Conservation (phyloP, 2,329 filamentous ascomycete genomes). For the Penicillium sp. region DNA sequence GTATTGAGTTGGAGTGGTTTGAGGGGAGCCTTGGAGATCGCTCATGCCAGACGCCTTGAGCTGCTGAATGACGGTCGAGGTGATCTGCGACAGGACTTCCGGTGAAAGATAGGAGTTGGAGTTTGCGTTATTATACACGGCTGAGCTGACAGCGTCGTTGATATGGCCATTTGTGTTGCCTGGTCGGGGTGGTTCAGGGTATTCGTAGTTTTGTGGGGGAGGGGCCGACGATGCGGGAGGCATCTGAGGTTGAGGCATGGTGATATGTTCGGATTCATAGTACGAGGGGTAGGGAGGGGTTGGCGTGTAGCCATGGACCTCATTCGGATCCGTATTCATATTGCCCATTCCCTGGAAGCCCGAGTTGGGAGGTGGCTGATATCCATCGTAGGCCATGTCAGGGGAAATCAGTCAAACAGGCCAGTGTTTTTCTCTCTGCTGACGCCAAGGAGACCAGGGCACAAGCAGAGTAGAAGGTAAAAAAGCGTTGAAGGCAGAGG, state of each 20-base stretch:
- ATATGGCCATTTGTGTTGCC: slow-evolving; percentile 41
- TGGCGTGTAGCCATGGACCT: slow-evolving; percentile 26
- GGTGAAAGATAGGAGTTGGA: slow-evolving; percentile 56
- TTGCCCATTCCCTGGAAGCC: slow-evolving; percentile 29
- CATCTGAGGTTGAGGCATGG: slow-evolving; percentile 39
- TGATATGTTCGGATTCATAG: slow-evolving; percentile 29
- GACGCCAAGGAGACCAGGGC: background rate
- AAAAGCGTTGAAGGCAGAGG: slow-evolving; percentile 12
- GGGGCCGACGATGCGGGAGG: slow-evolving; percentile 8
- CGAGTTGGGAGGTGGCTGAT: slow-evolving; percentile 31
- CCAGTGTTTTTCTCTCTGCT: background rate
- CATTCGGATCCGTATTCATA: slow-evolving; percentile 23
- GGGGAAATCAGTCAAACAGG: background rate
- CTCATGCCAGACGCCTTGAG: slow-evolving; percentile 50
- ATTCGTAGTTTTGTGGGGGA: background rate
- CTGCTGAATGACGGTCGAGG: slow-evolving; percentile 59
- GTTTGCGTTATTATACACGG: slow-evolving; percentile 54
- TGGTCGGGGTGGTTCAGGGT: slow-evolving; percentile 1
- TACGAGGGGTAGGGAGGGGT: slow-evolving; percentile 35
- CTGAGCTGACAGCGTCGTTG: slow-evolving; percentile 58
- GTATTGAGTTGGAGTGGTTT: slow-evolving; percentile 19
- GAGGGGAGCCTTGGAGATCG: slow-evolving; percentile 29
- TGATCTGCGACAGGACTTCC: slow-evolving; percentile 62
- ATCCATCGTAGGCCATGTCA: slow-evolving; percentile 46
- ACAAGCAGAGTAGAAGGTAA: background rate